phyloP scores from a whole-genome alignment of 148 eudicot genomes.

The Heliamphora exappendiculata region DNA sequence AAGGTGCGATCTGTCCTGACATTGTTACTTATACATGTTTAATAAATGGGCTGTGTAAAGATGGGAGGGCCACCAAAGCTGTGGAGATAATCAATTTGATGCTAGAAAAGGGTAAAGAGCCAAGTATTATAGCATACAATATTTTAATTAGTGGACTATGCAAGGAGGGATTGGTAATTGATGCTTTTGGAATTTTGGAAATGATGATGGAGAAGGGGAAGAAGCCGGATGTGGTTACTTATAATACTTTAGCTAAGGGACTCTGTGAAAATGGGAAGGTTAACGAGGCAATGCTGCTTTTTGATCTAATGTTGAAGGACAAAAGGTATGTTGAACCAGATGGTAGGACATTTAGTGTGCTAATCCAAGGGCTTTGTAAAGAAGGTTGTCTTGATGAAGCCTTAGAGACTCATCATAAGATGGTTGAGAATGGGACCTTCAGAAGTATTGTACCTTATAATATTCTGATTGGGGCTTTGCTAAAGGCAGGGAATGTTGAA shows the following conservation, averaged over 20 bases:
- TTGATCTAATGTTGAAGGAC: conserved; percentile 29
- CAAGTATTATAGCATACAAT: conserved; percentile 35
- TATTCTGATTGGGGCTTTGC: conserved; percentile 45
- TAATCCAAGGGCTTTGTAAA: conserved; percentile 54
- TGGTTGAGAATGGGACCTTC: conserved; percentile 27
- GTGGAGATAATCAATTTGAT: conserved; percentile 47
- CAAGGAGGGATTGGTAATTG: conserved; percentile 37
- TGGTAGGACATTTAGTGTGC: conserved; percentile 28
- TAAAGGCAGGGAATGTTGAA: conserved; percentile 35
- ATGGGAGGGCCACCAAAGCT: conserved; percentile 41
- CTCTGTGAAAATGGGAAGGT: conserved; percentile 50
- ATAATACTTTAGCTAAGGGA: conserved; percentile 38
- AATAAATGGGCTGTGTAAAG: conserved; percentile 47
- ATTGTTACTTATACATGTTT: conserved; percentile 37
- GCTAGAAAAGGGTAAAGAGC: conserved; percentile 49
- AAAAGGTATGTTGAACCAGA: conserved; percentile 36
- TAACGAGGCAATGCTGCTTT: conserved; percentile 48
- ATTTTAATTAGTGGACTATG: conserved; percentile 45
- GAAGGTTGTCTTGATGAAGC: conserved; percentile 51
- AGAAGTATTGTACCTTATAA: conserved; percentile 32
- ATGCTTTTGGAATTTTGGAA: conserved; percentile 41
- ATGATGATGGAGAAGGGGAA: conserved; percentile 51
- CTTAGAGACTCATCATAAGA: conserved; percentile 27
- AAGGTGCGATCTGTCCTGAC: conserved; percentile 45
- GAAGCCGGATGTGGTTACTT: conserved; percentile 39